Evolutionary conservation across 2,329 filamentous ascomycete species (phyloP).

Genomic region (Pseudopyrenochaeta lycopersici): DNA sequence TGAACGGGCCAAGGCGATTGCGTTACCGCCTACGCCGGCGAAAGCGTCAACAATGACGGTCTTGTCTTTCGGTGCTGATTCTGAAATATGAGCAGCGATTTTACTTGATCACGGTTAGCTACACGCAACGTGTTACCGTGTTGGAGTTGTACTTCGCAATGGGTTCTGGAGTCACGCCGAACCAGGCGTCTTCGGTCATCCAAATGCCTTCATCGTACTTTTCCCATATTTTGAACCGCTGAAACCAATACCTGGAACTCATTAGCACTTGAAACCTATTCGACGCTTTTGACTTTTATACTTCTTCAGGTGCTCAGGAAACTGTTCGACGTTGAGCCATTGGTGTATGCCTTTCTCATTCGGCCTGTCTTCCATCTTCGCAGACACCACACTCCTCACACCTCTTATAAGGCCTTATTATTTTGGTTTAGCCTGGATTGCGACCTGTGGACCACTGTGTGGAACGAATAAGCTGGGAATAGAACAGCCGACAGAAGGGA

Average conservation of each 20-base stretch:
- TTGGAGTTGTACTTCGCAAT: conserved; percentile 72
- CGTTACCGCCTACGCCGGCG: conserved; percentile 90
- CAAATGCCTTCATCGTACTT: conserved; percentile 86
- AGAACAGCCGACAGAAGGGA: conserved; percentile 3
- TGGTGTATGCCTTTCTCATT: conserved; percentile 64
- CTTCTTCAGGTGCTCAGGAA: conserved; percentile 88
- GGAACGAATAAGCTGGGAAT: not conserved
- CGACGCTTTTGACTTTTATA: conserved; percentile 49
- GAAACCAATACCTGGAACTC: conserved; percentile 79
- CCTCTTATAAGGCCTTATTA: not conserved
- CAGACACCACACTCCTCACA: not conserved
- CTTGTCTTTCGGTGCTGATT: conserved; percentile 63
- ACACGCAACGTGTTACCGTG: not conserved
- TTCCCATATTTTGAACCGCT: conserved; percentile 87
- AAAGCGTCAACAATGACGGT: conserved; percentile 86
- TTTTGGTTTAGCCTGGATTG: not conserved
- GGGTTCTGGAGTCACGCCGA: conserved; percentile 93
- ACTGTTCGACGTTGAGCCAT: conserved; percentile 74
- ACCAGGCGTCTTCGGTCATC: conserved; percentile 96
- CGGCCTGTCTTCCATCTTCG: conserved; percentile 27
- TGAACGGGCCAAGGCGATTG: conserved; percentile 89
- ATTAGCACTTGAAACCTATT: conserved; percentile 1
- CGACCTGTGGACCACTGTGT: not conserved
- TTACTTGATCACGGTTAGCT: conserved; percentile 58
- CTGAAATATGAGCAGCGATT: conserved; percentile 76